Evolutionary conservation across 2,329 filamentous ascomycete species (phyloP).

Genomic region (Alternaria rosae): DNA sequence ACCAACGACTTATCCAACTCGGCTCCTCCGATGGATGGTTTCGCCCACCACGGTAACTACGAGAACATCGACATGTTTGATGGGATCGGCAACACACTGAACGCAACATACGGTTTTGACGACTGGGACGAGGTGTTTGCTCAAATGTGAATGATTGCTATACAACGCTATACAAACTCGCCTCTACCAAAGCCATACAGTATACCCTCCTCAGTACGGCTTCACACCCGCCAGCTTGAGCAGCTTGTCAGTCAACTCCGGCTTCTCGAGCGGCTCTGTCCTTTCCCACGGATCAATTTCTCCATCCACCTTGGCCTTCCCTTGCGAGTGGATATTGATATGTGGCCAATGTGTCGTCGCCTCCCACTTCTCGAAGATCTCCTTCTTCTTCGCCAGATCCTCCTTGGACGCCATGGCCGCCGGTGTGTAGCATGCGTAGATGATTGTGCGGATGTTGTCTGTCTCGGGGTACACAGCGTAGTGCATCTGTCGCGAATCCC

Average conservation of each 20-base stretch:
- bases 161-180: not conserved
- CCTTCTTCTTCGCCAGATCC: slow-evolving; percentile 24
- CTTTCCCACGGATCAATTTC: slow-evolving; percentile 19
- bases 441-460: slow-evolving; percentile 20
- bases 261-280: slow-evolving; percentile 28
- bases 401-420: slow-evolving; percentile 20
- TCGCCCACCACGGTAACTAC: not conserved
- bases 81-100: not conserved
- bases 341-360: slow-evolving; percentile 31
- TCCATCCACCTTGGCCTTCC: slow-evolving; percentile 17
- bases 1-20: not conserved
- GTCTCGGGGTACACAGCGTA: slow-evolving; percentile 33
- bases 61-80: slow-evolving; percentile 1
- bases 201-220: slow-evolving; percentile 4
- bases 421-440: slow-evolving; percentile 28
- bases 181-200: not conserved
- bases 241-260: slow-evolving; percentile 23
- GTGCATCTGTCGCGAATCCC: slow-evolving; percentile 60
- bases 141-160: slow-evolving; percentile 3
- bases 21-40: not conserved
- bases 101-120: not conserved
- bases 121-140: slow-evolving; percentile 12
- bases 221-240: slow-evolving; percentile 25
- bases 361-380: slow-evolving; percentile 18
- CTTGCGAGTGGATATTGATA: slow-evolving; percentile 23